Evolutionary conservation across 2,329 filamentous ascomycete species (phyloP).

Genomic region (Albophoma yamanashiensis): DNA sequence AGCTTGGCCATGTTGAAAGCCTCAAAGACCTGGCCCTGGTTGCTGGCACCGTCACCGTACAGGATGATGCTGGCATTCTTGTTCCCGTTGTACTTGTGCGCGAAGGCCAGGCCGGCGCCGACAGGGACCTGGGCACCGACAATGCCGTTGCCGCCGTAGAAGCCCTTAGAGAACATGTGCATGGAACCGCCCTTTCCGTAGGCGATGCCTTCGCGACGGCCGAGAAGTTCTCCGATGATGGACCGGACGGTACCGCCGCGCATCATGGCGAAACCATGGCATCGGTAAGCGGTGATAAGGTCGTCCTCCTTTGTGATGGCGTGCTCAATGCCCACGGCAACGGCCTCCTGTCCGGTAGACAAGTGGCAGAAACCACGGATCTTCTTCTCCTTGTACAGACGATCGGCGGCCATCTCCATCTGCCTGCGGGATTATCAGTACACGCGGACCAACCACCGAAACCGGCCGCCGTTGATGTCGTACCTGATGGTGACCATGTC

Average conservation of each 20-base stretch:
- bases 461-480: slow-evolving; percentile 16
- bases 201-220: slow-evolving; percentile 89
- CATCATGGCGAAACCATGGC: slow-evolving; percentile 98
- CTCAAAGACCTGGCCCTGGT: slow-evolving; percentile 99
- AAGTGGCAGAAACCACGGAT: slow-evolving; percentile 99
- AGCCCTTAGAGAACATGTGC: slow-evolving; percentile 99
- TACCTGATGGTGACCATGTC: slow-evolving; percentile 95
- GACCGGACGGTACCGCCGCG: slow-evolving; percentile 81
- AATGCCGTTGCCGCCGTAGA: slow-evolving; percentile 98
- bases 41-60: slow-evolving; percentile 96
- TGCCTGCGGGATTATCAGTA: slow-evolving; percentile 50
- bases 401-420: slow-evolving; percentile 99
- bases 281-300: slow-evolving; percentile 95
- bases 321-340: slow-evolving; percentile 93
- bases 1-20: slow-evolving; percentile 99
- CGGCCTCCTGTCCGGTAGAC: slow-evolving; percentile 95
- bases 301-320: slow-evolving; percentile 87
- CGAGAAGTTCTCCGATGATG: slow-evolving; percentile 92
- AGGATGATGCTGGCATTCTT: slow-evolving; percentile 81
- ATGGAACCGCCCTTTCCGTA: slow-evolving; percentile 99
- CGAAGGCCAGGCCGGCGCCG: slow-evolving; percentile 91
- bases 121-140: slow-evolving; percentile 98
- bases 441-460: background rate
- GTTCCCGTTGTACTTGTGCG: slow-evolving; percentile 84
- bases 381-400: slow-evolving; percentile 99